Conservation (phyloP, 495 filamentous ascomycete genomes). For the Daldinia caldariorum region DNA sequence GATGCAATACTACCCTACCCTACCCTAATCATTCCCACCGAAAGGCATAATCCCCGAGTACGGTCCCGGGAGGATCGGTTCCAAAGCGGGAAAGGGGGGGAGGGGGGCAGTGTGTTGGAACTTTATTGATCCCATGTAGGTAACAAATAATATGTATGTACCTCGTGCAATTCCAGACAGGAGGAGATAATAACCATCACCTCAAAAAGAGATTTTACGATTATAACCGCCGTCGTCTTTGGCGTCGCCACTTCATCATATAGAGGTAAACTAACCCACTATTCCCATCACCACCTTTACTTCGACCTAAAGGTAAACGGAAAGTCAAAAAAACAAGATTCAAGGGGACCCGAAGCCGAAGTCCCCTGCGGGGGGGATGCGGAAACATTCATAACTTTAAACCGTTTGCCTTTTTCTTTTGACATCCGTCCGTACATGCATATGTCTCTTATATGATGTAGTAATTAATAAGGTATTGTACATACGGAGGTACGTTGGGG, state of each 20-base stretch:
- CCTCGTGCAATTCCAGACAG: no score
- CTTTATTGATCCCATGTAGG: not conserved
- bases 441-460: not conserved
- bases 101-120: constrained; percentile 2
- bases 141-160: no score
- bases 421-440: not conserved
- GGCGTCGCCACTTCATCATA: not conserved
- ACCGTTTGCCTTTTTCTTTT: not conserved
- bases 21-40: constrained; percentile 4
- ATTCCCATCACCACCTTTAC: not conserved
- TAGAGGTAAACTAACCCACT: not conserved
- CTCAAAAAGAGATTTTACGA: not conserved
- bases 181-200: no score
- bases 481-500: no score
- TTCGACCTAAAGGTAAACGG: not conserved
- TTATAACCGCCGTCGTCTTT: no score
- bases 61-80: constrained; percentile 16
- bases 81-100: not conserved
- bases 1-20: no score
- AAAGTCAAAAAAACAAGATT: not conserved
- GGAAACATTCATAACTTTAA: constrained; percentile 27
- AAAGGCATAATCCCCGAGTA: not conserved
- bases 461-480: no score
- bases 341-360: constrained; percentile 2
- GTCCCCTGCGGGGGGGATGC: constrained; percentile 12